phyloP scores from a whole-genome alignment of 2,329 filamentous ascomycete species.

The Sporothrix pallida region DNA sequence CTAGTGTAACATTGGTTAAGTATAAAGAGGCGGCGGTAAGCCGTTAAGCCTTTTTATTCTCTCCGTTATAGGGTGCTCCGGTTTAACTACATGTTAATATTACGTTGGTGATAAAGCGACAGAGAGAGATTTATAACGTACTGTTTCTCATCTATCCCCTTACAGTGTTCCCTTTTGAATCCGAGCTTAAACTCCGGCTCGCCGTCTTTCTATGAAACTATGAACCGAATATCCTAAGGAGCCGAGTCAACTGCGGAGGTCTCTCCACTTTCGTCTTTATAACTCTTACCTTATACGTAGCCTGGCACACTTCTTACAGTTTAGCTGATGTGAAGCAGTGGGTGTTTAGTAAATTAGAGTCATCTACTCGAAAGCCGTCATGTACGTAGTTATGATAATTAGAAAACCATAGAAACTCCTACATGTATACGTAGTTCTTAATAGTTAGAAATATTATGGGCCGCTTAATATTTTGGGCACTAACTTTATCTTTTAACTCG shows the following conservation, averaged over 20 bases:
- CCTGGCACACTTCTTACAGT: conserved; percentile 31
- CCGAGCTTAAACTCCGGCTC: conserved; percentile 31
- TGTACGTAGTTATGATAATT: conserved; percentile 32
- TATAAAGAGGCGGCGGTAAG: neutral
- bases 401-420: conserved; percentile 33
- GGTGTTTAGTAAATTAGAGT: conserved; percentile 32
- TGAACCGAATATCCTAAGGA: conserved; percentile 28
- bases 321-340: conserved; percentile 31
- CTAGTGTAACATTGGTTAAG: neutral
- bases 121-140: conserved; percentile 26
- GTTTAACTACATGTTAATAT: conserved; percentile 28
- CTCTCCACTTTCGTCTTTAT: conserved; percentile 20
- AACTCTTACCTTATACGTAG: conserved; percentile 31
- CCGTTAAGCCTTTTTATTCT: neutral
- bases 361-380: conserved; percentile 26
- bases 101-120: neutral
- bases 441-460: conserved; percentile 31
- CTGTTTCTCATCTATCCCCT: conserved; percentile 32
- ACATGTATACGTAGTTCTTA: conserved; percentile 31
- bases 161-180: conserved; percentile 32
- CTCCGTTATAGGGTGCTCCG: neutral
- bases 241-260: neutral
- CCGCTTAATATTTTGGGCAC: conserved; percentile 27
- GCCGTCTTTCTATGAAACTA: conserved; percentile 32
- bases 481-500: conserved; percentile 31